phyloP scores from a whole-genome alignment of 768 basidiomycete species.

The Pleurotus cornucopiae region DNA sequence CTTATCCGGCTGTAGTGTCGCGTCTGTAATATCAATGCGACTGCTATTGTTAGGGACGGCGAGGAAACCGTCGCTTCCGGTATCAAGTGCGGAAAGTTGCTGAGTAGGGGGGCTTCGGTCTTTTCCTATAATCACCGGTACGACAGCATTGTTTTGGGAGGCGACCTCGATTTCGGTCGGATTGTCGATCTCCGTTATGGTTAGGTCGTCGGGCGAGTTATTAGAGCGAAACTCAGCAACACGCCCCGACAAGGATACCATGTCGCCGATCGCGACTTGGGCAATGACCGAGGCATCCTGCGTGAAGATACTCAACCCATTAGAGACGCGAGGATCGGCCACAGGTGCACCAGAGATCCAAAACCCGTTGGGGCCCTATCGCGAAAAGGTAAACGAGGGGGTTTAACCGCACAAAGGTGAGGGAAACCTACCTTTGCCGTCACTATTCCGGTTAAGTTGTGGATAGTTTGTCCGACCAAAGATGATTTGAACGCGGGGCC shows the following conservation, averaged over 20 bases:
- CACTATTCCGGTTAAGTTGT: constrained; percentile 45
- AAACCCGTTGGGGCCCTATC: constrained; percentile 41
- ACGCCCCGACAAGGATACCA: constrained; percentile 38
- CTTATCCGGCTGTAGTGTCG: constrained; percentile 41
- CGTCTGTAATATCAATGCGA: constrained; percentile 39
- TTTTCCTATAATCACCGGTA: constrained; percentile 46
- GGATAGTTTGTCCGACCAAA: constrained; percentile 36
- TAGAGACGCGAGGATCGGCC: constrained; percentile 42
- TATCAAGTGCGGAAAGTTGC: constrained; percentile 42
- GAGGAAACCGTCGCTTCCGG: constrained; percentile 50
- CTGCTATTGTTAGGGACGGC: constrained; percentile 51
- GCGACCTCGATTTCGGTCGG: constrained; percentile 39
- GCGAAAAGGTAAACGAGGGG: neutral
- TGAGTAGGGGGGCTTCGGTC: constrained; percentile 51
- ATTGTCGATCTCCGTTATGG: constrained; percentile 42
- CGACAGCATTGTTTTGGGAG: constrained; percentile 41
- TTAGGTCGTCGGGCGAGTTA: constrained; percentile 36
- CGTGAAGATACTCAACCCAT: constrained; percentile 48
- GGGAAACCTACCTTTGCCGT: constrained; percentile 42
- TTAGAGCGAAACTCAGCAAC: constrained; percentile 48
- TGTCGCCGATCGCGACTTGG: constrained; percentile 42
- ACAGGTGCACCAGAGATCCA: constrained; percentile 43
- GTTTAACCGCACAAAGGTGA: neutral
- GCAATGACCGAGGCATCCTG: constrained; percentile 28
- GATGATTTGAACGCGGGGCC: constrained; percentile 44